A percentile compares a stretch with the other conserved stretches of the same genome.
Evolutionary conservation across 1,284 basidiomycete genomes (phyloP).

Genomic region (Vanrija sp.): DNA sequence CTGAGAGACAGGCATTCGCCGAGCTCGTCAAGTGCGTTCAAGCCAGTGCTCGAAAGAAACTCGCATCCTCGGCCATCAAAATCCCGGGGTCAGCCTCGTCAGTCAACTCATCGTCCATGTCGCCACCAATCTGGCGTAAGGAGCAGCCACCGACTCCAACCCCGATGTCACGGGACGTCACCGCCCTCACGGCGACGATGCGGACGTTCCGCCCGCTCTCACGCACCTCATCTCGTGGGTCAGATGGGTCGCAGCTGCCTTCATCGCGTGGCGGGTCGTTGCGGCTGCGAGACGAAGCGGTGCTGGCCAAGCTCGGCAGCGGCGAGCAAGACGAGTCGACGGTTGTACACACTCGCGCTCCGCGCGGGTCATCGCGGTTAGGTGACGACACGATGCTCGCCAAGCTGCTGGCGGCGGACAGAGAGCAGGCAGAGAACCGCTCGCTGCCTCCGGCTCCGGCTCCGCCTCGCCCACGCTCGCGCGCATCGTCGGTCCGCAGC

Average conservation of each 20-base stretch:
- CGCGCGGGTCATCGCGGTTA: too few relatives aligned
- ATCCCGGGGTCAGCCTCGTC: slow-evolving; percentile 4
- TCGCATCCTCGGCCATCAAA: slow-evolving; percentile 1
- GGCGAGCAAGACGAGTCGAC: neutral
- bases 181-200: neutral
- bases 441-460: neutral
- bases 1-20: slow-evolving; percentile 19
- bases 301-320: neutral
- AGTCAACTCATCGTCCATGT: slow-evolving; percentile 3
- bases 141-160: slow-evolving; percentile 22
- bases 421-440: neutral
- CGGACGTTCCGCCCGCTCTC: neutral
- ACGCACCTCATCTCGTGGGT: neutral
- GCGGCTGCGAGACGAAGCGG: neutral
- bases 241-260: neutral
- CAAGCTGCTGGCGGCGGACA: slow-evolving; percentile 2
- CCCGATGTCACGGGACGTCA: slow-evolving; percentile 15
- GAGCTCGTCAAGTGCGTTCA: slow-evolving; percentile 21
- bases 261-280: too few relatives aligned
- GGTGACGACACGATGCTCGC: slow-evolving; percentile 14
- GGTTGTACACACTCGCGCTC: neutral
- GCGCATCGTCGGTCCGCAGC: too few relatives aligned
- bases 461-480: too few relatives aligned
- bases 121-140: slow-evolving; percentile 8
- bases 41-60: slow-evolving; percentile 20